phyloP scores from a whole-genome alignment of 2,329 filamentous ascomycete genomes.

The Colletotrichum falcatum region DNA sequence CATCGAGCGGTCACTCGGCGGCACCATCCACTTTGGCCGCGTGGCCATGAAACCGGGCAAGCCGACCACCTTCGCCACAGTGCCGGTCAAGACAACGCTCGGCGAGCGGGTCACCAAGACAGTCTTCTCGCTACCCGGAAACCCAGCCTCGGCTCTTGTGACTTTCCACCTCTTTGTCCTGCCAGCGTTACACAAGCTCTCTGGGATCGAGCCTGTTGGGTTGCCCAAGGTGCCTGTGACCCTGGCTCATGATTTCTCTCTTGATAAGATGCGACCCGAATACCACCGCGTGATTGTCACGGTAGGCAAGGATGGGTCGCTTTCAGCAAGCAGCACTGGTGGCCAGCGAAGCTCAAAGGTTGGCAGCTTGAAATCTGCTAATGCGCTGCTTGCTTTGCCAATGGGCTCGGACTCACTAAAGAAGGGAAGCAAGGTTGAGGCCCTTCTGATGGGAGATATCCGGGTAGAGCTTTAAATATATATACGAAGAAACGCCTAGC shows the following conservation, averaged over 20 bases:
- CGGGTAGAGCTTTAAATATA: constrained; percentile 40
- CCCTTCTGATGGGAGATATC: constrained; percentile 78
- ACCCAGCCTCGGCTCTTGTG: constrained; percentile 92
- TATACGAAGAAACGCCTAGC: background rate
- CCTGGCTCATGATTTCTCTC: constrained; percentile 77
- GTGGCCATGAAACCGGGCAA: constrained; percentile 99
- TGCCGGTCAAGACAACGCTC: constrained; percentile 73
- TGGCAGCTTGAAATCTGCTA: constrained; percentile 88
- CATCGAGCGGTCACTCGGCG: constrained; percentile 88
- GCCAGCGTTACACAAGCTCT: constrained; percentile 82
- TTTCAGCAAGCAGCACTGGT: constrained; percentile 86
- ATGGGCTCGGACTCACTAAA: constrained; percentile 71
- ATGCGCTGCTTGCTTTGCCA: constrained; percentile 84
- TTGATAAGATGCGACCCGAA: constrained; percentile 83
- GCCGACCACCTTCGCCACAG: constrained; percentile 94
- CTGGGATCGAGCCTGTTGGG: constrained; percentile 75
- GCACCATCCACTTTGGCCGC: constrained; percentile 94
- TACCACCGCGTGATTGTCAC: constrained; percentile 88
- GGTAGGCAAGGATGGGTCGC: constrained; percentile 71
- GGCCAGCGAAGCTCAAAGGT: constrained; percentile 91
- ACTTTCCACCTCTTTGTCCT: constrained; percentile 96
- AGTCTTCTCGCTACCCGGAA: constrained; percentile 92
- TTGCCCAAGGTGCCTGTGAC: constrained; percentile 79
- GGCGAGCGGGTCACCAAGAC: constrained; percentile 73
- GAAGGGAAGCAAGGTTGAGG: constrained; percentile 79